Evolutionary conservation across 2,329 filamentous ascomycete genomes (phyloP).

Genomic region (Calonectria henricotiae): DNA sequence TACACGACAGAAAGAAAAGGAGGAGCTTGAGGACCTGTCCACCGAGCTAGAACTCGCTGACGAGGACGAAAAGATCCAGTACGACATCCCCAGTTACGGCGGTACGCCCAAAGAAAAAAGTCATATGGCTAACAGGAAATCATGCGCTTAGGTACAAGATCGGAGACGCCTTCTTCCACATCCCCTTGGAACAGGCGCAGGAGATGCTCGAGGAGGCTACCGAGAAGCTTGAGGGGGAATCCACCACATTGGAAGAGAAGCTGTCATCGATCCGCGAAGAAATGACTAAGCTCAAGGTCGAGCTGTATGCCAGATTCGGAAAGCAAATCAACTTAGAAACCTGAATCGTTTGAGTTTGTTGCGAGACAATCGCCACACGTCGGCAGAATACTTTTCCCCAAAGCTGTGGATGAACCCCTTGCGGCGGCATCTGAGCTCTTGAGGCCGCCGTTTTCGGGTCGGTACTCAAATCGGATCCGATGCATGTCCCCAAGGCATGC

Average conservation of each 20-base stretch:
- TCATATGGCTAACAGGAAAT: slow-evolving; percentile 26
- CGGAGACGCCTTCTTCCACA: slow-evolving; percentile 93
- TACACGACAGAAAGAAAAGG: slow-evolving; percentile 89
- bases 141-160: slow-evolving; percentile 85
- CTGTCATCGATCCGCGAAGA: slow-evolving; percentile 84
- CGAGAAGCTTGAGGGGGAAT: slow-evolving; percentile 82
- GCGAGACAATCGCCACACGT: slow-evolving; percentile 7
- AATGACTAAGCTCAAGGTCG: slow-evolving; percentile 91
- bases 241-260: slow-evolving; percentile 83
- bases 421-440: slow-evolving; percentile 39
- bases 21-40: slow-evolving; percentile 94
- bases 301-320: slow-evolving; percentile 94
- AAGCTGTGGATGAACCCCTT: slow-evolving; percentile 18
- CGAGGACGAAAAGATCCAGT: slow-evolving; percentile 95
- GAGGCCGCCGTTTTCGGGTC: slow-evolving; percentile 38
- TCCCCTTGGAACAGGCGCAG: slow-evolving; percentile 88
- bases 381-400: slow-evolving; percentile 48
- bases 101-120: not conserved
- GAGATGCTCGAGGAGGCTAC: slow-evolving; percentile 84
- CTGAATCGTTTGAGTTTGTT: slow-evolving; percentile 61
- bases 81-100: slow-evolving; percentile 59
- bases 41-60: slow-evolving; percentile 94
- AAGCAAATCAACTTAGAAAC: slow-evolving; percentile 97
- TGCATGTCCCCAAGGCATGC: slow-evolving; percentile 32
- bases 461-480: slow-evolving; percentile 42